Percentiles rank a stretch among this genome's conserved stretches.
These are phyloP conservation scores for Mollisia scopiformis DNA, from an alignment of 2,329 filamentous ascomycete species.

Conservation along the genomic window DNA sequence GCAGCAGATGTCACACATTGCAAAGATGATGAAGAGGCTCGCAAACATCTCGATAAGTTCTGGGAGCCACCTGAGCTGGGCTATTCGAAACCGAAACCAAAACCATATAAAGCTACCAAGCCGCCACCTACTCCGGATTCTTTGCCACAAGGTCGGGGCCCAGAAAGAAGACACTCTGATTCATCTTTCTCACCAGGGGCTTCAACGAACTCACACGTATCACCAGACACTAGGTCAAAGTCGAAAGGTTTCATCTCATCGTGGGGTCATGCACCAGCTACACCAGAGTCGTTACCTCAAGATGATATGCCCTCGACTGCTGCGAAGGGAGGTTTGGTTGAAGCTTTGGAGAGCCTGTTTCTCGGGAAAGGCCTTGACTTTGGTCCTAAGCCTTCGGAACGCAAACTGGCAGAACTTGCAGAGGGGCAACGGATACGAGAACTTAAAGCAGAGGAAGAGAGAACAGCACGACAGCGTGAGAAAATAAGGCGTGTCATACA, in stretches of 20 bases:
- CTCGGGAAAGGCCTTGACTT: not conserved
- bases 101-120: not conserved
- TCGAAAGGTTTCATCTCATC: not conserved
- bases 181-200: not conserved
- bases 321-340: not conserved
- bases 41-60: constrained; percentile 17
- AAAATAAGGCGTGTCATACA: too few relatives aligned
- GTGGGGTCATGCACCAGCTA: constrained; percentile 2
- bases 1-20: constrained; percentile 14
- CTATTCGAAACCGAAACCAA: not conserved
- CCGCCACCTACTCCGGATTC: not conserved
- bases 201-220: not conserved
- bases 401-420: constrained; percentile 12
- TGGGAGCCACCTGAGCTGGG: constrained; percentile 27
- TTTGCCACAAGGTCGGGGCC: not conserved
- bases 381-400: constrained; percentile 7
- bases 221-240: not conserved
- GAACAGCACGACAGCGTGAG: too few relatives aligned
- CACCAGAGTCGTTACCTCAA: constrained; percentile 13
- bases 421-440: not conserved
- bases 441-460: constrained; percentile 7
- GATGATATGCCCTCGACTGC: not conserved
- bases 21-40: constrained; percentile 22
- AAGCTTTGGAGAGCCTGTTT: constrained; percentile 8
- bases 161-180: not conserved